phyloP scores from a whole-genome alignment of 768 basidiomycete species.

The Suillus subalutaceus region DNA sequence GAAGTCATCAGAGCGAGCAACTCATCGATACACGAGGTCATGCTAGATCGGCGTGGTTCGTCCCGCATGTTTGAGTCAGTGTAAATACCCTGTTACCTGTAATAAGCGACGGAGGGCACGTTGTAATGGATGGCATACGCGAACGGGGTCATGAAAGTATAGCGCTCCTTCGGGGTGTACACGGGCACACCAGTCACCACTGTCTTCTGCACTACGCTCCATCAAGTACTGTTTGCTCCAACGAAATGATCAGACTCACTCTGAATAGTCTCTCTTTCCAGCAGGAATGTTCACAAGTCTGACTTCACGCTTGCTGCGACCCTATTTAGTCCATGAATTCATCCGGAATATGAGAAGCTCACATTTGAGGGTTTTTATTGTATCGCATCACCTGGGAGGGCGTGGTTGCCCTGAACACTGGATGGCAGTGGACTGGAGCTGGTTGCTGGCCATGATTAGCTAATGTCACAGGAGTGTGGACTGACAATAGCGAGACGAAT shows the following conservation, averaged over 20 bases:
- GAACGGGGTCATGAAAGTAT: constrained; percentile 49
- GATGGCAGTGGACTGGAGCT: neutral
- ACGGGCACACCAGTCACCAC: constrained; percentile 38
- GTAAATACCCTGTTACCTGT: constrained; percentile 40
- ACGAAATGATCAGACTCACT: neutral
- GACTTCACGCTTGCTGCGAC: neutral
- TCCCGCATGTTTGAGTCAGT: constrained; percentile 49
- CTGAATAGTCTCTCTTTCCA: neutral
- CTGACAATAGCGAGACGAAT: neutral
- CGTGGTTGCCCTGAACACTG: neutral
- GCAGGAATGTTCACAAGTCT: neutral
- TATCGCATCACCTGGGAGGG: constrained; percentile 2
- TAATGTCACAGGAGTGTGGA: neutral
- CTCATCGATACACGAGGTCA: neutral
- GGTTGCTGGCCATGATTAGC: neutral
- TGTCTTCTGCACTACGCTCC: neutral
- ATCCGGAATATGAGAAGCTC: neutral
- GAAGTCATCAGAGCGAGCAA: neutral
- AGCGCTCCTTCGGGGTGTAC: constrained; percentile 59
- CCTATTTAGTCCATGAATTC: neutral
- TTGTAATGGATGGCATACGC: constrained; percentile 31
- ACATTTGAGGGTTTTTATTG: neutral
- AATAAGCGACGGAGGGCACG: neutral
- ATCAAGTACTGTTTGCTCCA: neutral
- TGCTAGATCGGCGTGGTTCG: neutral